A percentile compares a stretch with the other conserved stretches of the same genome.
Conservation (phyloP, 148 eudicot species). For the Chenopodium suecicum region DNA sequence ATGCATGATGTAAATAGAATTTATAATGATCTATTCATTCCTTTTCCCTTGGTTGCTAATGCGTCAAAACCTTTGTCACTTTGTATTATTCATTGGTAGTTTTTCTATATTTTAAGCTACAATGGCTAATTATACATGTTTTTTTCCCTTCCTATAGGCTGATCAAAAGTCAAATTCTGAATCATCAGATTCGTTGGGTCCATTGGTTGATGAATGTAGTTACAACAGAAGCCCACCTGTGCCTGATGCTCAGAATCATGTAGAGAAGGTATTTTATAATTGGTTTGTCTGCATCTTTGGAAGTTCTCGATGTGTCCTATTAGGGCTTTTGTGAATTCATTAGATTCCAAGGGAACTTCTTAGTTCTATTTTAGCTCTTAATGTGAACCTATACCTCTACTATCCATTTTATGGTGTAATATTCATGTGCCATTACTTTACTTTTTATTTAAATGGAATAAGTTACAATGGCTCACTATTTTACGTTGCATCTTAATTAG, state of each 20-base stretch:
- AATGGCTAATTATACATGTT: background rate
- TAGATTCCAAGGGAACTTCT: background rate
- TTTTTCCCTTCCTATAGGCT: conserved; percentile 29
- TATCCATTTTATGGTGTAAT: background rate
- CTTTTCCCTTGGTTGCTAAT: background rate
- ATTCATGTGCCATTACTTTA: background rate
- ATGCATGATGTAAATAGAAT: background rate
- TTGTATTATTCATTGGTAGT: background rate
- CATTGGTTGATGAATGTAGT: conserved; percentile 28
- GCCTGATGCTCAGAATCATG: conserved; percentile 24
- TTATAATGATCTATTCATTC: background rate
- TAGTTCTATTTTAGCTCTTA: background rate
- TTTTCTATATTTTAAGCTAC: background rate
- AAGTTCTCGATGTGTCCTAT: background rate
- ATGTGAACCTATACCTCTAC: background rate
- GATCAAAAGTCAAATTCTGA: conserved; percentile 36
- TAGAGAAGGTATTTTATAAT: conserved; percentile 34
- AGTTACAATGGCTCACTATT: no score
- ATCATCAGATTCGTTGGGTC: conserved; percentile 42
- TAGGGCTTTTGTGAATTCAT: background rate
- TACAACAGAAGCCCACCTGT: conserved; percentile 19
- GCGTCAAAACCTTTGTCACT: background rate
- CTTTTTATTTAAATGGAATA: background rate
- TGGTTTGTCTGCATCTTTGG: background rate
- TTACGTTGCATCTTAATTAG: no score